Conservation (phyloP, 208 protist genomes). For the Borovskyia barvae region DNA sequence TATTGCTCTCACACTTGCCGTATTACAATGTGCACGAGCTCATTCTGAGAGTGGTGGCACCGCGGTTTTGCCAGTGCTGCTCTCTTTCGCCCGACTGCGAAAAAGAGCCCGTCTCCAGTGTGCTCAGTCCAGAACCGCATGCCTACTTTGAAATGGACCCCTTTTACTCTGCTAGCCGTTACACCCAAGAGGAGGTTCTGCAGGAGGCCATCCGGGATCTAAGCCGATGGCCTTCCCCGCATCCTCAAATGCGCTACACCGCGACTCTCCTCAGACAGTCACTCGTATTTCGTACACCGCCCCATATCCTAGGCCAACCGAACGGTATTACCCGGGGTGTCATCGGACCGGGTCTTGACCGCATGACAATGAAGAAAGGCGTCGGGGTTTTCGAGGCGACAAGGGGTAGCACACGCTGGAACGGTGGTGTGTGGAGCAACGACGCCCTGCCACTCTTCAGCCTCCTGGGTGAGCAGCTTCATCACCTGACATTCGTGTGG, state of each 20-base stretch:
- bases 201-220: conserved; percentile 64
- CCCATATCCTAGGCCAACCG: conserved; percentile 25
- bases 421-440: conserved; percentile 28
- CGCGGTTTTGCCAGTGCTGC: conserved; percentile 82
- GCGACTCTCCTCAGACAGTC: conserved; percentile 68
- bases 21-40: conserved; percentile 78
- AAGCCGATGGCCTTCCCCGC: conserved; percentile 71
- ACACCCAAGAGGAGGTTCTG: conserved; percentile 71
- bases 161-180: conserved; percentile 61
- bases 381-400: conserved; percentile 16
- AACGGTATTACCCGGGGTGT: conserved; percentile 24
- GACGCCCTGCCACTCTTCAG: conserved; percentile 67
- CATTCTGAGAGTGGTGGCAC: conserved; percentile 78
- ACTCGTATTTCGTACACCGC: conserved; percentile 75
- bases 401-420: conserved; percentile 7
- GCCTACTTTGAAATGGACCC: conserved; percentile 64
- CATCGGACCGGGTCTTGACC: conserved; percentile 6
- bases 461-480: conserved; percentile 64
- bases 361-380: conserved; percentile 21
- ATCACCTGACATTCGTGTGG: conserved; percentile 79
- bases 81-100: conserved; percentile 72
- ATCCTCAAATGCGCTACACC: conserved; percentile 71
- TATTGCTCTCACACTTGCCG: conserved; percentile 75
- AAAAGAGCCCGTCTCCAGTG: conserved; percentile 58
- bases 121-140: conserved; percentile 53